Base-by-base conservation (phyloP, 139 green algal genomes). In the Microglena sp. region DNA sequence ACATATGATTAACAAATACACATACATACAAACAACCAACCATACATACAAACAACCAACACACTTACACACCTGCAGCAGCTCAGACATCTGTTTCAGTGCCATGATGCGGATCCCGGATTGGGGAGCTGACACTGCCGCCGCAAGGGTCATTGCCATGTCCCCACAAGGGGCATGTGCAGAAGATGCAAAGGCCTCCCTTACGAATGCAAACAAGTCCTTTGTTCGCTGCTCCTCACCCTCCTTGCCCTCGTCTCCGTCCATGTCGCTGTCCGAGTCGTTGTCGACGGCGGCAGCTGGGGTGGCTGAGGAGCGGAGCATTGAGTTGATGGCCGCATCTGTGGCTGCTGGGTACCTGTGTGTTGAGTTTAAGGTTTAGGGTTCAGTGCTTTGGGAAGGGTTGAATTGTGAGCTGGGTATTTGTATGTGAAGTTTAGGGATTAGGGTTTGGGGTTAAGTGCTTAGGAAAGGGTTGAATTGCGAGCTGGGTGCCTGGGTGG, bases 61-160 rank as follows among this genome's bases (percentile, higher is more conserved):
- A n/a, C n/a, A n/a, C n/a, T n/a, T n/a, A n/a, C n/a, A n/a, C n/a
- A n/a, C n/a, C n/a, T 46, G 2, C 21, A 75, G 34, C 26, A 77
- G 53, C 4, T 45, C 29, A 54, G 71, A 71, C 1, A 82, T 43
- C 62, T 82, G 72, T 63, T 71, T 44, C 32, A 85, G 28, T 0
- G 75, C 75, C 76, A 77, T 74, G 7, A 71, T 68, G 15, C 82
- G 71, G 26, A 86, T 61, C 28, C 75, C 68, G 7, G 77, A 70
- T n/a, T 71, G 67, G 0, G 76, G 73, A 15, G 80, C 66, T 29
- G 36, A 34, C 1, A 82, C 57, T 6, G 74, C 74, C 24, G 69
- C 66, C 5, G 69, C 44, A 29, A 85, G 30, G n/a, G 78, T 85
- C 36, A 74, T 46, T 55, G 62, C 62, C 27, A 11, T 45, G 33